These are phyloP conservation scores for Hyaloperonospora brassicae DNA, from an alignment of 352 stramenopile species.

Conservation along the genomic window DNA sequence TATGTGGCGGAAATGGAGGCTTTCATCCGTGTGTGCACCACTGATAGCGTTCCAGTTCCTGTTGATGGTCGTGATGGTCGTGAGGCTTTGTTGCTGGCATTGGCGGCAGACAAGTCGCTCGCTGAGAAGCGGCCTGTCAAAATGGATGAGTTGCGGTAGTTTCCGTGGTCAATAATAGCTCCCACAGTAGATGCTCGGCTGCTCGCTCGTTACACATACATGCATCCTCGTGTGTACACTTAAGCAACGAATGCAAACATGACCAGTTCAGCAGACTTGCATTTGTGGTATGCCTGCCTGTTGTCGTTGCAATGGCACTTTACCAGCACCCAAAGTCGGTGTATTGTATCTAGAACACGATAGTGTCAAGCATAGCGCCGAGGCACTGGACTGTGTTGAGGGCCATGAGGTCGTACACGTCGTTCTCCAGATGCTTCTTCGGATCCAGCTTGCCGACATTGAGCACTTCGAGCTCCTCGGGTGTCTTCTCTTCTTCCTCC, in stretches of 20 bases:
- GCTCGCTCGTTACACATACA: no score
- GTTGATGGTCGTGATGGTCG: slow-evolving; percentile 52
- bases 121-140: slow-evolving; percentile 63
- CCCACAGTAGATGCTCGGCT: neutral
- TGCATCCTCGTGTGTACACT: slow-evolving; percentile 7
- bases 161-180: neutral
- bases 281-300: slow-evolving; percentile 5
- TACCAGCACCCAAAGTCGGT: slow-evolving; percentile 9
- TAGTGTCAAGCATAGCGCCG: slow-evolving; percentile 97
- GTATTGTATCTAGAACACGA: slow-evolving; percentile 90
- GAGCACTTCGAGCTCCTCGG: slow-evolving; percentile 93
- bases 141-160: slow-evolving; percentile 37
- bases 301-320: slow-evolving; percentile 7
- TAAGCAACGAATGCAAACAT: slow-evolving; percentile 11
- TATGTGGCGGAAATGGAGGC: slow-evolving; percentile 60
- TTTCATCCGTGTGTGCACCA: slow-evolving; percentile 54
- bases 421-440: slow-evolving; percentile 90
- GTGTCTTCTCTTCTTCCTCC: slow-evolving; percentile 95
- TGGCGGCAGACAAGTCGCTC: slow-evolving; percentile 61
- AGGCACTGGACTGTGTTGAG: slow-evolving; percentile 98
- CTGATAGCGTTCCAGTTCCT: slow-evolving; percentile 30
- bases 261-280: slow-evolving; percentile 12
- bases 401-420: slow-evolving; percentile 96
- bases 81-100: slow-evolving; percentile 55
- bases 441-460: slow-evolving; percentile 97